Base-by-base conservation (phyloP, 306 rosid species). In the Prunus salicina region DNA sequence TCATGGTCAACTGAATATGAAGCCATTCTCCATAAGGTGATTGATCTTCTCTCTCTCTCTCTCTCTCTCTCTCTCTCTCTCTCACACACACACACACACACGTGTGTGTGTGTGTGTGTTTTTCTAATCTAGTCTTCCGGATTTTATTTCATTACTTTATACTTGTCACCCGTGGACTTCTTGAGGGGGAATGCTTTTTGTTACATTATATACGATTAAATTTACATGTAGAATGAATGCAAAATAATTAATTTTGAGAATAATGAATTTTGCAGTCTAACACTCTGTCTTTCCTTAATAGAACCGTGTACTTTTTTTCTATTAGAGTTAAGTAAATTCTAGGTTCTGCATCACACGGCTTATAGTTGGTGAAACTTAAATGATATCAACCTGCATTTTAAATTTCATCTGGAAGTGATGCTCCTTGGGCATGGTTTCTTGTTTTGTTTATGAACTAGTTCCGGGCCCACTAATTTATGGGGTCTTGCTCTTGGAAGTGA, bases 11-110 rank as follows among this genome's bases (percentile, higher is more conserved):
- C 57, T 77, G 32, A 84, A 80, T 71, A 62, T 57, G 25, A 77
- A 83, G 41, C 75, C 89, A 68, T 88, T 88, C 84, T 81, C 89
- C 19, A 76, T 88, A 76, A 88, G 91, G 91, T 74, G 51, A 73
- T 25, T 69, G 14, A 19, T 2, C 57, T 57, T 69, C 32, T 19
- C 41, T 34, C 8, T 6, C 41, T 34, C 41, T 34, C 8, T 34
- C 41, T 34, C 41, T 34, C 41, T 34, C 41, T 69, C 32, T 19
- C 41, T 34, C 8, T 34, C 41, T 34, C 41, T 34, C 41, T 34
- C 41, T 0, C 30, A 2, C 4, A 3, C 32, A 3, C 32, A 3
- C 34, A 4, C 34, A 6, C 18, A 41, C 10, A 30, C 28, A 27
- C 0, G 2, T 19, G 46, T 41, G 63, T 25, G 52, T 47, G 52